Percentiles rank a stretch among this genome's conserved stretches.
phyloP scores from a whole-genome alignment of 495 filamentous ascomycete species.

The Penicillium cataractarum region DNA sequence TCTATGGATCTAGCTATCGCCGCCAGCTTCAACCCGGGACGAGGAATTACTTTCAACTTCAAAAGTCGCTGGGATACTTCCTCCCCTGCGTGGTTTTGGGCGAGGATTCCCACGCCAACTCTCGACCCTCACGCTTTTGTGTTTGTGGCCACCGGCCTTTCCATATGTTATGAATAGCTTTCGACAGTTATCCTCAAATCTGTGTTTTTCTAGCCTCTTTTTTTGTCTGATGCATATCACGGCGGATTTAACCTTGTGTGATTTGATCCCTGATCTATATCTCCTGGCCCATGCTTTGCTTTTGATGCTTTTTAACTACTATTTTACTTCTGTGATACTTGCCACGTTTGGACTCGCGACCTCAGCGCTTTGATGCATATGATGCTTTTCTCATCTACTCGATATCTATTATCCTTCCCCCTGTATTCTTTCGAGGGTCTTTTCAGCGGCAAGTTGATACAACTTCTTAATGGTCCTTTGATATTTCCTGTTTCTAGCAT shows the following conservation, averaged over 20 bases:
- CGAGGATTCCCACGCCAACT: not conserved
- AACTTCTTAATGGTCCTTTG: constrained; percentile 1
- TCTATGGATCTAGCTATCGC: not conserved
- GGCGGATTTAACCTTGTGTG: constrained; percentile 22
- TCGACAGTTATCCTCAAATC: not conserved
- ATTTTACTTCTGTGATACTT: constrained; percentile 19
- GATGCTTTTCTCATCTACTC: constrained; percentile 12
- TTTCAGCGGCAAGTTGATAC: not conserved
- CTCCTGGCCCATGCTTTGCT: constrained; percentile 16
- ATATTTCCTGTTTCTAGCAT: not conserved
- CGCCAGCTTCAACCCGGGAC: constrained; percentile 15
- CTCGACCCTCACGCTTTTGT: not conserved
- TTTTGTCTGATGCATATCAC: constrained; percentile 27
- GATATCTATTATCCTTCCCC: not conserved
- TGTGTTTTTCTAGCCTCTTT: not conserved
- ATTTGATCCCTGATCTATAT: constrained; percentile 15
- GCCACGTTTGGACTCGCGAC: constrained; percentile 10
- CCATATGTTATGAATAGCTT: constrained; percentile 16
- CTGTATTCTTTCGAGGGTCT: constrained; percentile 4
- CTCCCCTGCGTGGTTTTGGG: not conserved
- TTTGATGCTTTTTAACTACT: constrained; percentile 9
- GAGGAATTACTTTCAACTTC: constrained; percentile 4
- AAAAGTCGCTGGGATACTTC: constrained; percentile 14
- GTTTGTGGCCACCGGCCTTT: constrained; percentile 4
- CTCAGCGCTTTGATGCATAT: constrained; percentile 25